Percentiles rank a stretch among this genome's conserved stretches.
These are phyloP conservation scores for Botrytis elliptica DNA, from an alignment of 2,329 filamentous ascomycete species.

Conservation along the genomic window DNA sequence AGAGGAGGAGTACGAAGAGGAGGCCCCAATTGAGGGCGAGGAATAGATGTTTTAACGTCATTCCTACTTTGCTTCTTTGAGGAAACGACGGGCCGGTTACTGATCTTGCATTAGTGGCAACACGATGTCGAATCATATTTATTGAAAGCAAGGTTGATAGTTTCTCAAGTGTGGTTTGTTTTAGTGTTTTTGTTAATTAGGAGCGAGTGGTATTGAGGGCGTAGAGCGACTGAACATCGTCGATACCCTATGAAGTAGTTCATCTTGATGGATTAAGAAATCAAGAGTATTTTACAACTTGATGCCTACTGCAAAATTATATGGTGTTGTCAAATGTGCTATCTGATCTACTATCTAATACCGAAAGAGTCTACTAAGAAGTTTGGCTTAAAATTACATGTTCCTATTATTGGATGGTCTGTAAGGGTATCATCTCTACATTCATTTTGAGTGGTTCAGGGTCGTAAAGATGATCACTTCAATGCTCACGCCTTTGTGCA, in stretches of 20 bases:
- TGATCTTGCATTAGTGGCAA: slow-evolving; percentile 26
- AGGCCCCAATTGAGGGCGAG: slow-evolving; percentile 74
- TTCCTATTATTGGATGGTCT: neutral
- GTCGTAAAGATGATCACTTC: neutral
- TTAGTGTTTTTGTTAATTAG: slow-evolving; percentile 30
- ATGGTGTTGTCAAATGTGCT: neutral
- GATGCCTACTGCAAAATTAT: neutral
- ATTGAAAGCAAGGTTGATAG: slow-evolving; percentile 32
- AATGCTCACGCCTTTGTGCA: neutral
- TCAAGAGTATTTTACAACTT: slow-evolving; percentile 26
- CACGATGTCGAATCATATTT: slow-evolving; percentile 31
- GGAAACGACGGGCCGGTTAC: slow-evolving; percentile 24
- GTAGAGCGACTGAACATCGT: slow-evolving; percentile 31
- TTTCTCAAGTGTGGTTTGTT: slow-evolving; percentile 25
- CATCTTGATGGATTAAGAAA: slow-evolving; percentile 35
- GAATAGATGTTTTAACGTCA: slow-evolving; percentile 31
- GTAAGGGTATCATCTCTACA: neutral
- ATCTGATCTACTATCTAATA: neutral
- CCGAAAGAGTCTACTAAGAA: neutral
- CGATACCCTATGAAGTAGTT: slow-evolving; percentile 32
- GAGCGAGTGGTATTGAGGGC: slow-evolving; percentile 29
- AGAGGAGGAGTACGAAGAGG: slow-evolving; percentile 88
- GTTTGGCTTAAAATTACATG: neutral
- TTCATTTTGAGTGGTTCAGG: neutral
- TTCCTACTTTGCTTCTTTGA: slow-evolving; percentile 26